Conservation (phyloP, 1,284 basidiomycete species). For the Neonothopanus nambi region DNA sequence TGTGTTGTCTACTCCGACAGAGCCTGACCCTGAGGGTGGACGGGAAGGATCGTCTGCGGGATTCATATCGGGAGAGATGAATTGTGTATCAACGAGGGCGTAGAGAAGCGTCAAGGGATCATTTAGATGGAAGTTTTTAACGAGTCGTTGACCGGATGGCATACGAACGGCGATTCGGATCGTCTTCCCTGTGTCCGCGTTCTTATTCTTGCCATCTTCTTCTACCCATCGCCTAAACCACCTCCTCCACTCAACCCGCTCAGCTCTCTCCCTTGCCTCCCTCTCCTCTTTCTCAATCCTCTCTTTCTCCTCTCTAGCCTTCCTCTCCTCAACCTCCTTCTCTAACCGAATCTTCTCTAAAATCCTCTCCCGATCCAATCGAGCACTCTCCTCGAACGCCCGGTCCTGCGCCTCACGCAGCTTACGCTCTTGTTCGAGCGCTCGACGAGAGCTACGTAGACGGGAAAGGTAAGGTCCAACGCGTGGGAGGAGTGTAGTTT, state of each 20-base stretch:
- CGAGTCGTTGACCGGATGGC: slow-evolving; percentile 61
- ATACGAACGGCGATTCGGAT: slow-evolving; percentile 69
- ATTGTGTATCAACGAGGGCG: slow-evolving; percentile 63
- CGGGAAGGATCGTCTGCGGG: slow-evolving; percentile 24
- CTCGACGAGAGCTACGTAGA: slow-evolving; percentile 47
- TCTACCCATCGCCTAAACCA: neutral
- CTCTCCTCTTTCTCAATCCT: slow-evolving; percentile 31
- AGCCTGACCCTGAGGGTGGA: neutral
- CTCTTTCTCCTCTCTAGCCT: slow-evolving; percentile 28
- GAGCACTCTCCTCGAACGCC: slow-evolving; percentile 68
- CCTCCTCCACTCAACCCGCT: slow-evolving; percentile 10
- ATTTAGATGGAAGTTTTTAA: slow-evolving; percentile 52
- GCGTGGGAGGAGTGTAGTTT: slow-evolving; percentile 74
- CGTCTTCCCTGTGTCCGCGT: too few species aligned
- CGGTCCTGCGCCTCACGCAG: slow-evolving; percentile 83
- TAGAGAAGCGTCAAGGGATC: slow-evolving; percentile 66
- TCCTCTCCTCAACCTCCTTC: slow-evolving; percentile 32
- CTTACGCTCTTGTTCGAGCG: slow-evolving; percentile 24
- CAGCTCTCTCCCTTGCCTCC: slow-evolving; percentile 40
- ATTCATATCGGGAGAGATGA: slow-evolving; percentile 38
- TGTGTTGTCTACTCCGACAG: neutral
- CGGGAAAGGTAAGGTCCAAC: slow-evolving; percentile 73
- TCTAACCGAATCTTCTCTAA: slow-evolving; percentile 52
- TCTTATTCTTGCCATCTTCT: slow-evolving; percentile 10
- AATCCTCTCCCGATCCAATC: slow-evolving; percentile 72